A percentile compares a stretch with the other conserved stretches of the same genome.
Evolutionary conservation across 2,329 filamentous ascomycete species (phyloP).

Genomic region (Magnaporthiopsis incrustans): DNA sequence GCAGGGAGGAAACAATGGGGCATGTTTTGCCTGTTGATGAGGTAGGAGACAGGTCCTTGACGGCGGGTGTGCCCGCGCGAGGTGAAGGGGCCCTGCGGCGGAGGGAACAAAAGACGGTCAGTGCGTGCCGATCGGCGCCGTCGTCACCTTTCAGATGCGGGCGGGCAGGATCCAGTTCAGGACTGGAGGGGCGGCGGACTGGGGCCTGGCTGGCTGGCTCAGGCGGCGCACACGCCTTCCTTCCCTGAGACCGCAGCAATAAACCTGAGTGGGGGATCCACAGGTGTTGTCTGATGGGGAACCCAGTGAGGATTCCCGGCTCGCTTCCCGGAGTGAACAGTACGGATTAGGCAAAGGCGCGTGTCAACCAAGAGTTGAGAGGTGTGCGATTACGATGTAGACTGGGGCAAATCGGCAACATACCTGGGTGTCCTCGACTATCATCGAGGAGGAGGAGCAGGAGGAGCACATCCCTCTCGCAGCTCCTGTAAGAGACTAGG

Average conservation of each 20-base stretch:
- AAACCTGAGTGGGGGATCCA: not conserved
- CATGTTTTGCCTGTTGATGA: not conserved
- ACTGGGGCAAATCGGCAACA: too few species aligned
- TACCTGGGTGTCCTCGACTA: not conserved
- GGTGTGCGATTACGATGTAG: not conserved
- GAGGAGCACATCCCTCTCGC: not conserved
- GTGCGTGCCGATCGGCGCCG: not conserved
- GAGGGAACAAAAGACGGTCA: not conserved
- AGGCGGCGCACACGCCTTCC: not conserved
- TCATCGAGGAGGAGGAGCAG: not conserved
- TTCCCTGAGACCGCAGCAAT: not conserved
- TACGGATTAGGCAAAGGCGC: not conserved
- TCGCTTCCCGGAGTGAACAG: not conserved
- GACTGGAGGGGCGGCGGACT: too few species aligned
- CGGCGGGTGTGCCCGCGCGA: not conserved
- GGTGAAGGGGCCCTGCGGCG: not conserved
- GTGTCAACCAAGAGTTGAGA: too few species aligned
- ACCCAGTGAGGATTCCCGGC: too few species aligned
- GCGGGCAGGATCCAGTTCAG: too few species aligned
- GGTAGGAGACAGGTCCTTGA: not conserved
- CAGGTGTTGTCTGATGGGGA: not conserved
- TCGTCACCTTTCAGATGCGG: not conserved
- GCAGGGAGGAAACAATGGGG: not conserved
- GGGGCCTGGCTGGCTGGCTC: too few species aligned
- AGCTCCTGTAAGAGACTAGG: too few species aligned